These are phyloP conservation scores for Barbarea vulgaris DNA, from an alignment of 345 rosid genomes.

Conservation along the genomic window DNA sequence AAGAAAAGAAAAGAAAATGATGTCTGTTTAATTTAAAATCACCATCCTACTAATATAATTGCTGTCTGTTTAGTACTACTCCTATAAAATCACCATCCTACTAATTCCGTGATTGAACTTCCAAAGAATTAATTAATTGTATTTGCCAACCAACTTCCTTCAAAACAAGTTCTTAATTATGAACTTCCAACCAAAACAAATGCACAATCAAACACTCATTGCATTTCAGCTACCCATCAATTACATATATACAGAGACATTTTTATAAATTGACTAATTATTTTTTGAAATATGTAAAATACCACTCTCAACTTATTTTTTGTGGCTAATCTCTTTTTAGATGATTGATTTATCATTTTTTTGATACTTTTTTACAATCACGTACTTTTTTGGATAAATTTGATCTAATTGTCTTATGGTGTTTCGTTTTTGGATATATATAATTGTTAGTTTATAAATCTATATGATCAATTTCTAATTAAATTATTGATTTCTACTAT, in stretches of 20 bases:
- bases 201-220: neutral
- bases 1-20: too few relatives aligned
- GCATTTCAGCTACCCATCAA: neutral
- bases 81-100: neutral
- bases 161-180: neutral
- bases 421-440: too few relatives aligned
- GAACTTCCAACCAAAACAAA: neutral
- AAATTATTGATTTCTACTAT: too few relatives aligned
- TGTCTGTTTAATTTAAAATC: neutral
- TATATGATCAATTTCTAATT: too few relatives aligned
- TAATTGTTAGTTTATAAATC: too few relatives aligned
- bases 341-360: too few relatives aligned
- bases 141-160: neutral
- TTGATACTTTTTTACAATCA: too few relatives aligned
- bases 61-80: neutral
- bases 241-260: neutral
- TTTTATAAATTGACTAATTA: neutral
- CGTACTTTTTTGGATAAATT: too few relatives aligned
- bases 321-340: too few relatives aligned
- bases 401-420: too few relatives aligned
- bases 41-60: neutral
- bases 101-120: neutral
- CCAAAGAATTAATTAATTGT: neutral
- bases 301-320: neutral
- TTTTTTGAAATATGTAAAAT: neutral